Percentiles rank a stretch among this genome's conserved stretches.
Evolutionary conservation across 2,329 filamentous ascomycete species (phyloP).

Genomic region (Penicillium sp.): DNA sequence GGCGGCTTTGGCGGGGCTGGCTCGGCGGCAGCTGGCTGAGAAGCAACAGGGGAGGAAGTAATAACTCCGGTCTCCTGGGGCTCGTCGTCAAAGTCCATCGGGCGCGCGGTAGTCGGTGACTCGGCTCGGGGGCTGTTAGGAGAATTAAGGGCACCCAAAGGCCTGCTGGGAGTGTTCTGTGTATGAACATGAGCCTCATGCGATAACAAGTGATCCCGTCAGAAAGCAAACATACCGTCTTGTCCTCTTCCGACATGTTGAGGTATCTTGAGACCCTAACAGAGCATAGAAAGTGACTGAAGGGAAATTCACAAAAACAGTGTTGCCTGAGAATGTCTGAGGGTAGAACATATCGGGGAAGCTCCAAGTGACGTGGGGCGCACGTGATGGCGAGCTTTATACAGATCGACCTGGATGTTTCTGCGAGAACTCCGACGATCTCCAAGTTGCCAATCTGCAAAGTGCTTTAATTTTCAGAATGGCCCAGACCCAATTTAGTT

Average conservation of each 20-base stretch:
- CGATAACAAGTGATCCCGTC: constrained; percentile 8
- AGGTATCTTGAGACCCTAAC: not conserved
- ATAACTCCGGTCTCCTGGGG: constrained; percentile 44
- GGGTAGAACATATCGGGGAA: constrained; percentile 19
- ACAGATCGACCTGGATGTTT: constrained; percentile 11
- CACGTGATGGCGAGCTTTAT: constrained; percentile 25
- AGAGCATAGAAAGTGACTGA: constrained; percentile 1
- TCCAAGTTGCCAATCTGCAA: not conserved
- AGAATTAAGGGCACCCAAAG: constrained; percentile 20
- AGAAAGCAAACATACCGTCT: constrained; percentile 27
- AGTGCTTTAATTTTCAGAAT: constrained; percentile 6
- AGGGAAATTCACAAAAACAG: constrained; percentile 4
- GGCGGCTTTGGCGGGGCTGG: constrained; percentile 75
- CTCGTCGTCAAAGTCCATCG: constrained; percentile 58
- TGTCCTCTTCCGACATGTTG: constrained; percentile 39
- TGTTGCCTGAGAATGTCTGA: constrained; percentile 19
- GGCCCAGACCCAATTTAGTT: not conserved
- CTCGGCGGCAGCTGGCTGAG: constrained; percentile 30
- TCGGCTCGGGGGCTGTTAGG: constrained; percentile 44
- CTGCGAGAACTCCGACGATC: constrained; percentile 8
- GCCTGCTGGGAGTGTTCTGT: constrained; percentile 38
- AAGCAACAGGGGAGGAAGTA: constrained; percentile 24
- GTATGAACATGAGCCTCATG: constrained; percentile 22
- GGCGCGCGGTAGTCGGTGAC: constrained; percentile 55
- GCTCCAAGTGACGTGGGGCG: constrained; percentile 28